Evolutionary conservation across 2,329 filamentous ascomycete genomes (phyloP), one percentile per base, ranked within the genome.

Genomic region (Ascochyta pisi): DNA sequence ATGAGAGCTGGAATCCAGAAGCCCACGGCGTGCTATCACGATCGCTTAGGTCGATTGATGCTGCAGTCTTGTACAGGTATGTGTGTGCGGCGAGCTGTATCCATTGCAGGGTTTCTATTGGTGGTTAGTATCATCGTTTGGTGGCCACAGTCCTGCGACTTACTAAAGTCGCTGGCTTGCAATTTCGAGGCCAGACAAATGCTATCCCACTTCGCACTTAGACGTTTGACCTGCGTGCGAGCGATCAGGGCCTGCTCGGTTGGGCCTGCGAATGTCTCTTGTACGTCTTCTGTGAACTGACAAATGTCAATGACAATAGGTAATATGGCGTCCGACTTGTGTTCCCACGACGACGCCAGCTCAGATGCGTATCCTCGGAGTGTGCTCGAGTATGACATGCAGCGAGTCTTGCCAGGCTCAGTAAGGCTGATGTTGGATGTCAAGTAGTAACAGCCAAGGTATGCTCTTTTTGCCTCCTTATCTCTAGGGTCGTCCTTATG

Each of bases 361-460:
- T 75, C 70, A 19, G 68, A 67, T 8, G 72, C 69, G 53, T 73
- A 74, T 16, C 51, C 61, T n/a, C 69, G 66, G 15, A 73, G 50
- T 31, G 57, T 69, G 42, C 49, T 65, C 10, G 70, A 69, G 45
- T 70, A 68, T 6, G 69, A 61, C 24, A 73, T 62, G 37, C 55
- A 55, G 15, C 69, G 64, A 26, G 58, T 49, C 53, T 64, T 68
- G 15, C 64, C 56, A 23, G 63, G 48, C 39, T 75, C 69, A 31
- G 71, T 46, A 38, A 69, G 37, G 12, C 61, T 65, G 16, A 74
- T 57, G 34, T 67, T 73, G 13, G 67, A 65, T 10, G 67, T 62
- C 16, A 75, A 19, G 31, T 73, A 75, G 42, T 73, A 75, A 58
- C 73, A 75, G 3, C 73, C 73, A 37, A 75, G 50, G 54, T 73